Base-by-base conservation (phyloP, 352 stramenopile genomes). In the Pythium volutum region DNA sequence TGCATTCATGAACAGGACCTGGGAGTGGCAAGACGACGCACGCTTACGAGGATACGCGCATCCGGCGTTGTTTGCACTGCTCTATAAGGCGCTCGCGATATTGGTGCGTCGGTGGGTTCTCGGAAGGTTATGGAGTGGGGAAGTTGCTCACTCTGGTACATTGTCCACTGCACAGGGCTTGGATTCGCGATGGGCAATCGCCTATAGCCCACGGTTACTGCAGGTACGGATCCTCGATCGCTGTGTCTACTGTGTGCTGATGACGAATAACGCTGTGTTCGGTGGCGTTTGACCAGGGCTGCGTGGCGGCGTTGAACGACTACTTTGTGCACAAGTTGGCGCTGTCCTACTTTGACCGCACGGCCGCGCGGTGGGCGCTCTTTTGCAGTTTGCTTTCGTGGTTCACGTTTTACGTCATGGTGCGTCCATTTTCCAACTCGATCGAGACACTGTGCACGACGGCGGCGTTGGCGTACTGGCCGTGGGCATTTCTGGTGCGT, bases 391-490 rank as follows among this genome's bases (percentile, higher is more conserved):
- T 95, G 18, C 79, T 82, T 27, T 94, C 81, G 36, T 96, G 85
- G 85, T 96, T 96, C 49, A 79, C 76, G 42, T 94, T 92, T 56
- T 96, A 91, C 70, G 78, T 80, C 15, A 87, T 91, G 72, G 84
- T 95, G 36, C 81, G 87, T 12, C 87, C 87, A 31, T 96, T 87
- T 57, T 96, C 87, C 22, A 96, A 95, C 57, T 90, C 80, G 43
- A 74, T 93, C 23, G 87, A 96, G 67, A 88, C 84, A 4, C 45
- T 93, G 48, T 91, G 81, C 57, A 96, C 85, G 1, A 89, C 82
- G 0, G 75, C 77, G 0, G 85, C 84, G 39, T 53, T 96, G 20
- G 62, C 78, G 0, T 83, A 87, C 42, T 96, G 87, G 87, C 87
- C 85, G 12, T 93, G 85, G 85, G 66, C 70, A 6, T 89, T 91